These are phyloP conservation scores for Rhododendron griersonianum DNA, from an alignment of 148 eudicot species.

Conservation along the genomic window DNA sequence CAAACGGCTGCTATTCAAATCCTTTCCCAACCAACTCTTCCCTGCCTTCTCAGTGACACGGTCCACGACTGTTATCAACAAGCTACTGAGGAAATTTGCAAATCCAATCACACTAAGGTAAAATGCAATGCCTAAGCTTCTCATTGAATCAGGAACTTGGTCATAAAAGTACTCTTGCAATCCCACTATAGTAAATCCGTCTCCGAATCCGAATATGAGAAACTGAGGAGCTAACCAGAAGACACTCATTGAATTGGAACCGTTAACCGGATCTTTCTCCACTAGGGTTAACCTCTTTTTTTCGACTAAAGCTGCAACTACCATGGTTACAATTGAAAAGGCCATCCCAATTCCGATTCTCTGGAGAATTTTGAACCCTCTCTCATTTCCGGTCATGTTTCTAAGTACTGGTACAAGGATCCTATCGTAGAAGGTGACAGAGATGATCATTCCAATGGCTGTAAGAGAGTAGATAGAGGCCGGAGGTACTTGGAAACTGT, in stretches of 20 bases:
- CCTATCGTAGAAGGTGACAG: slow-evolving; percentile 48
- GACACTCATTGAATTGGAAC: slow-evolving; percentile 50
- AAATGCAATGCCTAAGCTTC: slow-evolving; percentile 62
- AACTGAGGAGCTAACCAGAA: slow-evolving; percentile 68
- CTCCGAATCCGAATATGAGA: slow-evolving; percentile 53
- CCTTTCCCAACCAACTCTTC: slow-evolving; percentile 59
- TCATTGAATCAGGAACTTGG: slow-evolving; percentile 81
- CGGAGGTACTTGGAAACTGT: slow-evolving; percentile 46
- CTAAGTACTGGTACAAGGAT: slow-evolving; percentile 48
- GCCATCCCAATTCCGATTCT: slow-evolving; percentile 73
- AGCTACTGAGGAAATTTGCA: slow-evolving; percentile 55
- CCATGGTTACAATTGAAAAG: slow-evolving; percentile 46
- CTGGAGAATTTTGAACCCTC: slow-evolving; percentile 58
- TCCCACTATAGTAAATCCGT: slow-evolving; percentile 61
- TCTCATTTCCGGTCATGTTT: slow-evolving; percentile 39
- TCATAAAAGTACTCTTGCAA: slow-evolving; percentile 73
- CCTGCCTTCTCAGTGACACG: slow-evolving; percentile 40
- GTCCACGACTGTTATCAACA: slow-evolving; percentile 47
- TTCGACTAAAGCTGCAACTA: slow-evolving; percentile 55
- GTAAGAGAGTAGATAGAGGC: slow-evolving; percentile 48
- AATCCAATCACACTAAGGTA: slow-evolving; percentile 67
- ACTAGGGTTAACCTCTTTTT: slow-evolving; percentile 39
- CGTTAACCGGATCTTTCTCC: slow-evolving; percentile 21
- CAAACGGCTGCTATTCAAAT: slow-evolving; percentile 36
- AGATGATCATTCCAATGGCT: slow-evolving; percentile 59